Evolutionary conservation across 352 stramenopile genomes (phyloP).

Genomic region (Peronospora destructor): DNA sequence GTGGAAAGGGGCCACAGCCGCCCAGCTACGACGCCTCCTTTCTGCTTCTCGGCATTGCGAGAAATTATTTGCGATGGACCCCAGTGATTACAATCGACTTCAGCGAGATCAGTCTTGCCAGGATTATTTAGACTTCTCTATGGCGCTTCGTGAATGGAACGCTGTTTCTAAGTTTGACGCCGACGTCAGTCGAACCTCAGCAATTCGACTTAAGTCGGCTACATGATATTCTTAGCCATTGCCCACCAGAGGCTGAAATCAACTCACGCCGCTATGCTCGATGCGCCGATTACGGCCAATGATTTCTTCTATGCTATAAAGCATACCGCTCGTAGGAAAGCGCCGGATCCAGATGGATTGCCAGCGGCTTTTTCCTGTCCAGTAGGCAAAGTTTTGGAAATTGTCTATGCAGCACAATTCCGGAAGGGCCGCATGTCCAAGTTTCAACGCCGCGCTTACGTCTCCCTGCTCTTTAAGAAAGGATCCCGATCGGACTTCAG

Average conservation of each 20-base stretch:
- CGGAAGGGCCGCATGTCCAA: not conserved
- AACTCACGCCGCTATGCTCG: not conserved
- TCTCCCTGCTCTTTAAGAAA: too few relatives aligned
- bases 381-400: not conserved
- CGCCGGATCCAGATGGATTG: not conserved
- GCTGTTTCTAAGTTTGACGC: not conserved
- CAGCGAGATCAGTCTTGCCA: not conserved
- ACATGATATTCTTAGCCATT: not conserved
- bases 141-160: not conserved
- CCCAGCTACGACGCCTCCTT: not conserved
- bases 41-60: not conserved
- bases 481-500: too few relatives aligned
- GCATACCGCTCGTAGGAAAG: not conserved
- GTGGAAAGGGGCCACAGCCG: not conserved
- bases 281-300: not conserved
- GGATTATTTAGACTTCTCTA: conserved; percentile 3
- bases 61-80: not conserved
- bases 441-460: too few relatives aligned
- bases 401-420: not conserved
- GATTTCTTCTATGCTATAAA: not conserved
- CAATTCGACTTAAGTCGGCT: not conserved
- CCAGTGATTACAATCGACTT: not conserved
- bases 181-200: not conserved
- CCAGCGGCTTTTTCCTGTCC: not conserved
- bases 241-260: not conserved